Percentiles rank a stretch among this genome's conserved stretches.
Conservation (phyloP, 495 filamentous ascomycete species). For the Lasiosphaeria miniovina region DNA sequence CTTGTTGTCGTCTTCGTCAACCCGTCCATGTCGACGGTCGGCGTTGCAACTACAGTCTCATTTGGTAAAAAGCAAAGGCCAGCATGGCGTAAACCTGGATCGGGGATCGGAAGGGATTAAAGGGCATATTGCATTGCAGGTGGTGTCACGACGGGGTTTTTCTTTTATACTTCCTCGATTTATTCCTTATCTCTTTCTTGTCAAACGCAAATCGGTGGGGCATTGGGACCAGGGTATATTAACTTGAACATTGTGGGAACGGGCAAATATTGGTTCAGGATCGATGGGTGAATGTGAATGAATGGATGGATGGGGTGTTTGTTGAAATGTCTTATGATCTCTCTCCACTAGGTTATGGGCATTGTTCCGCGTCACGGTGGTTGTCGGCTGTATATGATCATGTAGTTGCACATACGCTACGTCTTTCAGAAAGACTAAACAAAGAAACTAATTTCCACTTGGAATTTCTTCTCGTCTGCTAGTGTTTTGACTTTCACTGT, state of each 20-base stretch:
- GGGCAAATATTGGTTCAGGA: too few species aligned
- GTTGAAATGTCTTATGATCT: neutral
- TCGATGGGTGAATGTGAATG: too few species aligned
- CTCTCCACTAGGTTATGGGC: too few species aligned
- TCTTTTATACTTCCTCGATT: neutral
- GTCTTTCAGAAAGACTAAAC: too few species aligned
- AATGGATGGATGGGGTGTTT: neutral
- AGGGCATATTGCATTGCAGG: neutral
- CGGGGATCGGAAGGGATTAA: neutral
- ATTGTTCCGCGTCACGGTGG: too few species aligned
- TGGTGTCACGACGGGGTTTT: neutral
- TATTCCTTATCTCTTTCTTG: neutral
- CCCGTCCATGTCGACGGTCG: neutral
- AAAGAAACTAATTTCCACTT: too few species aligned
- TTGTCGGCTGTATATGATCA: conserved; percentile 1
- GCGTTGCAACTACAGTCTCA: neutral
- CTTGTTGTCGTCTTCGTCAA: neutral
- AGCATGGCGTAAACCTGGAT: neutral
- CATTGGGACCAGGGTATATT: too few species aligned
- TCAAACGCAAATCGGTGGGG: too few species aligned
- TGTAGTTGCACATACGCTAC: neutral
- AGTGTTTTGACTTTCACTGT: too few species aligned
- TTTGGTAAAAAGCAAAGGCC: neutral
- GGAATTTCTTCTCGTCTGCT: too few species aligned
- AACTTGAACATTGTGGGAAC: too few species aligned